Conservation (phyloP, 2,329 filamentous ascomycete species). For the Periconia digitata region DNA sequence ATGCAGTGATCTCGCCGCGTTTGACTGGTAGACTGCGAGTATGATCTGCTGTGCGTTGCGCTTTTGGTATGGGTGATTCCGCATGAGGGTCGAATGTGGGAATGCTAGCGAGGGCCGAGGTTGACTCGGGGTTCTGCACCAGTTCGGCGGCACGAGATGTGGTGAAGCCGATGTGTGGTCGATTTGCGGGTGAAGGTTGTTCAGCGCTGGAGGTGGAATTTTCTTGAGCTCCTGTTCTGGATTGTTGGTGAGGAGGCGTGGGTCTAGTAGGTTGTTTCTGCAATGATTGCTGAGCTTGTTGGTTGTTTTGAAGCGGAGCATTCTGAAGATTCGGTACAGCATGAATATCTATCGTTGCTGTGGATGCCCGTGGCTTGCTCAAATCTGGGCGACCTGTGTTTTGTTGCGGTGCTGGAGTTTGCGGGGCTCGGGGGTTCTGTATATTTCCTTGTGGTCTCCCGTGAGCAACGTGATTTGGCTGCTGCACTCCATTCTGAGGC, state of each 20-base stretch:
- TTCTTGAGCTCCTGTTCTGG: conserved; percentile 8
- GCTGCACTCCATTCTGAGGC: conserved; percentile 14
- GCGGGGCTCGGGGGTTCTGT: conserved; percentile 31
- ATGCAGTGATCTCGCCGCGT: conserved; percentile 44
- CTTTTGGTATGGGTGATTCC: conserved; percentile 72
- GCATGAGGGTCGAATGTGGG: conserved; percentile 52
- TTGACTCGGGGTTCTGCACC: conserved; percentile 37
- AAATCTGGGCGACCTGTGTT: conserved; percentile 23
- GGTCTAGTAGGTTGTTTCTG: conserved; percentile 26
- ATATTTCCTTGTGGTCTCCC: conserved; percentile 19
- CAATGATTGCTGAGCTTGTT: conserved; percentile 13
- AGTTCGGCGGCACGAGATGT: conserved; percentile 48
- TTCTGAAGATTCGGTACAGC: conserved; percentile 17
- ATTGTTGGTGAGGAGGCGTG: conserved; percentile 28
- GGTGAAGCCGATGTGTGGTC: conserved; percentile 48
- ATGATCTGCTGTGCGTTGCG: conserved; percentile 77
- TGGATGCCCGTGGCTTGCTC: conserved; percentile 23
- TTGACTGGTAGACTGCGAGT: conserved; percentile 72
- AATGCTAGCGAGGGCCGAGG: conserved; percentile 32
- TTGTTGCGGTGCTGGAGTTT: conserved; percentile 27
- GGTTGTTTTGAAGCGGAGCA: conserved; percentile 13
- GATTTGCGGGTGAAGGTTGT: conserved; percentile 2
- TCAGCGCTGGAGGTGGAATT: conserved; percentile 17
- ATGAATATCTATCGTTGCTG: conserved; percentile 23
- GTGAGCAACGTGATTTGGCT: conserved; percentile 19